These are phyloP conservation scores for Phylloporus rhodoxanthus DNA, from an alignment of 768 basidiomycete genomes.

Conservation along the genomic window DNA sequence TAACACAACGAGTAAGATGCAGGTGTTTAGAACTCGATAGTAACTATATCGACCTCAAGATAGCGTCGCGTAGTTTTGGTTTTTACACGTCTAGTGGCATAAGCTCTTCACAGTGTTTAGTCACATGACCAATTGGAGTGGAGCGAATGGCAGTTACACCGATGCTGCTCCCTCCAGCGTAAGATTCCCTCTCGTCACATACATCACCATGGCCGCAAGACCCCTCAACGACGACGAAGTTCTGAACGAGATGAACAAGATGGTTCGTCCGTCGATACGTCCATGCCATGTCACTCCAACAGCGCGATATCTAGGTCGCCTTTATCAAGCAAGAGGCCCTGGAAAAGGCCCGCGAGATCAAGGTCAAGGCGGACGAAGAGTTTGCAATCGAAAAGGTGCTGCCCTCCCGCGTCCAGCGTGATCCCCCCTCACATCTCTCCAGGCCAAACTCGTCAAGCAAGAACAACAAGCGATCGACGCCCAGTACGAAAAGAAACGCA, in stretches of 20 bases:
- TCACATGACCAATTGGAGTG: not conserved
- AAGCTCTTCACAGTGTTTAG: not conserved
- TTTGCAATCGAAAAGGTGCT: constrained; percentile 95
- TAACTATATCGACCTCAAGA: too few relatives aligned
- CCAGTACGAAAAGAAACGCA: constrained; percentile 92
- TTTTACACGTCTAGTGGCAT: too few relatives aligned
- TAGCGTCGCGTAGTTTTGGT: too few relatives aligned
- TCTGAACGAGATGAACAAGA: constrained; percentile 96
- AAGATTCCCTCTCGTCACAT: not conserved
- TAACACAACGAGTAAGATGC: too few relatives aligned
- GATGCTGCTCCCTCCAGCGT: not conserved
- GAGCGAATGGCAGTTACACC: not conserved
- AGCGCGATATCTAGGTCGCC: constrained; percentile 56
- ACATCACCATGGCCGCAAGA: constrained; percentile 56
- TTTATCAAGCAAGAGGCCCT: constrained; percentile 99
- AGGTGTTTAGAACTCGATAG: too few relatives aligned
- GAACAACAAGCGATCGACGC: constrained; percentile 94
- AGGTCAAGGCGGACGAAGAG: constrained; percentile 97
- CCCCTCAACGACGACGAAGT: constrained; percentile 94
- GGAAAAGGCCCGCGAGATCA: constrained; percentile 96
- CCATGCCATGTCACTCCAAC: constrained; percentile 2
- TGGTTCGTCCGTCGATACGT: constrained; percentile 50
- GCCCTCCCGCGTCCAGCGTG: not conserved
- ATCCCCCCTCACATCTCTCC: not conserved
- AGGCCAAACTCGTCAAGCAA: constrained; percentile 97